phyloP scores from a whole-genome alignment of 257 asterid species.

The Henckelia pumila region DNA sequence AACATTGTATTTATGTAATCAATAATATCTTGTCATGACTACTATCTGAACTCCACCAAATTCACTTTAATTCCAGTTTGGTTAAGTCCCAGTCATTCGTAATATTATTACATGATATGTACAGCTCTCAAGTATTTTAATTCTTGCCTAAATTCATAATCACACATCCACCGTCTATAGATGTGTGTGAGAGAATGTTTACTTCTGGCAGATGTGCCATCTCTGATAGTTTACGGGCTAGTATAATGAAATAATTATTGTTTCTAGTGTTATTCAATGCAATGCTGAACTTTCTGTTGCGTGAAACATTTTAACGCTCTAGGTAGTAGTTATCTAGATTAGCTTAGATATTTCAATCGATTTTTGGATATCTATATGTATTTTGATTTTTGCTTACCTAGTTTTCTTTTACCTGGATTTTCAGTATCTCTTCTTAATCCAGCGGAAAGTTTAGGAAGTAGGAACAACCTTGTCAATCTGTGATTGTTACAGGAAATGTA shows the following conservation, averaged over 20 bases:
- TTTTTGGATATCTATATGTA: not conserved
- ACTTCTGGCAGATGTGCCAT: not conserved
- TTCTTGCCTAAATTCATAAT: not conserved
- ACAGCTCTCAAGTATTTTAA: not conserved
- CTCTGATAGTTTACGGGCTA: not conserved
- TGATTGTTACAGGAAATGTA: not conserved
- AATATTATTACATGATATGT: not conserved
- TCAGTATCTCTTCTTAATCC: not conserved
- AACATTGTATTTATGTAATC: not conserved
- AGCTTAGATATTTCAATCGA: not conserved
- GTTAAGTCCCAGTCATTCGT: not conserved
- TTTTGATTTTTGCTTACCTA: not conserved
- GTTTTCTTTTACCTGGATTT: conserved; percentile 5
- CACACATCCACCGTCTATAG: not conserved
- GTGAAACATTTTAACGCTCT: not conserved
- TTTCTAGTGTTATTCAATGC: conserved; percentile 1
- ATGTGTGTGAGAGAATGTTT: not conserved
- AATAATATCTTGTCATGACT: not conserved
- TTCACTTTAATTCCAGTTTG: not conserved
- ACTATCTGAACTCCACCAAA: not conserved
- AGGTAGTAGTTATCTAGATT: not conserved
- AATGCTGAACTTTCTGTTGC: not conserved
- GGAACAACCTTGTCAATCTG: not conserved
- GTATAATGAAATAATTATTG: not conserved
- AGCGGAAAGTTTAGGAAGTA: not conserved